Evolutionary conservation across 1,284 basidiomycete species (phyloP).

Genomic region (Ustilago crameri): DNA sequence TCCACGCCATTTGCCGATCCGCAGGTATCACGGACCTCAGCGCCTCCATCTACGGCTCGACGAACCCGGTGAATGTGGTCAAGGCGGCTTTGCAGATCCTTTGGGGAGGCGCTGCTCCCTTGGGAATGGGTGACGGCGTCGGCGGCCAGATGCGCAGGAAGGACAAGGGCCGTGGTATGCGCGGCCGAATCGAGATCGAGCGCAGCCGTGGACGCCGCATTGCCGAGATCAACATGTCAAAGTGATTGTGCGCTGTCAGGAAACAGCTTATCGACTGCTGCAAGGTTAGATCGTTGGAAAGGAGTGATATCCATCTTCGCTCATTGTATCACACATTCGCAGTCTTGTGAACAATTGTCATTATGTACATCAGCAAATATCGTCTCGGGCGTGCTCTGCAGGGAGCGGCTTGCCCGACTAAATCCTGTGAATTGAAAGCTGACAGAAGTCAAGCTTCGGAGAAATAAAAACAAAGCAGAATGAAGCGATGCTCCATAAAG

Average conservation of each 20-base stretch:
- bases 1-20: conserved; percentile 86
- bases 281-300: background rate
- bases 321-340: no score
- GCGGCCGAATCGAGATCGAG: conserved; percentile 53
- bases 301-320: no score
- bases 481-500: no score
- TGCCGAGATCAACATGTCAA: conserved; percentile 49
- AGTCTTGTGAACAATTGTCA: background rate
- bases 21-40: conserved; percentile 93
- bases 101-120: conserved; percentile 61
- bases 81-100: conserved; percentile 70
- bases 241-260: conserved; percentile 8
- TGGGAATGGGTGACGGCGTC: conserved; percentile 65
- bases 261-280: no score
- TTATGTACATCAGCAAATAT: background rate
- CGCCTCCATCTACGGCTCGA: conserved; percentile 91
- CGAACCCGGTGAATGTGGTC: conserved; percentile 78
- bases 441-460: no score
- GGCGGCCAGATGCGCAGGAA: conserved; percentile 61
- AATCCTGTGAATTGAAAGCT: no score
- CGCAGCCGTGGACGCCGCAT: conserved; percentile 60
- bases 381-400: no score
- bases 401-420: no score
- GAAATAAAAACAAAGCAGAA: no score
- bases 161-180: conserved; percentile 65